phyloP scores from a whole-genome alignment of 495 filamentous ascomycete genomes.

The Hypoxylon perforatum region DNA sequence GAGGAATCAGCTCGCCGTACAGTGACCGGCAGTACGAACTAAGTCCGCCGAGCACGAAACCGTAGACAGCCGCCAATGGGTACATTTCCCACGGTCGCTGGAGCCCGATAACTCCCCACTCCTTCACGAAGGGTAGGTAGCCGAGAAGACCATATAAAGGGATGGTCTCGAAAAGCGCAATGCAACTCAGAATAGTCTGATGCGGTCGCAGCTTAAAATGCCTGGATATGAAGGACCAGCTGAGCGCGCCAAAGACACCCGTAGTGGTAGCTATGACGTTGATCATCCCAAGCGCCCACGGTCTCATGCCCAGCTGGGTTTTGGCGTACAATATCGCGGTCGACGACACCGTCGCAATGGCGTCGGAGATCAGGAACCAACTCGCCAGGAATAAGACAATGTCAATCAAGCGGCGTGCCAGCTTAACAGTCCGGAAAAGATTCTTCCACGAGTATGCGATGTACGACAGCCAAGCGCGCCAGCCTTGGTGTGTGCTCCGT shows the following conservation, averaged over 20 bases:
- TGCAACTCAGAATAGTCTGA: conserved; percentile 91
- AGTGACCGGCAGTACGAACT: conserved; percentile 92
- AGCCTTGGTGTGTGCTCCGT: conserved; percentile 38
- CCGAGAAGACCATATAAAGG: conserved; percentile 91
- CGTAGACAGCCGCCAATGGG: conserved; percentile 88
- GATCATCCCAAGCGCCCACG: conserved; percentile 89
- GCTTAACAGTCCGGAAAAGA: conserved; percentile 79
- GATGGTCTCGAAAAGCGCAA: conserved; percentile 89
- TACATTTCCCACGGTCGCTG: conserved; percentile 98
- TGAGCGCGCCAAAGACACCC: conserved; percentile 88
- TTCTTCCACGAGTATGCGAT: conserved; percentile 86
- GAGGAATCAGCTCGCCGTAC: conserved; percentile 91
- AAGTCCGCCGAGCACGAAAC: conserved; percentile 92
- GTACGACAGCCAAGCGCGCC: conserved; percentile 65
- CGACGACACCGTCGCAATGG: conserved; percentile 93
- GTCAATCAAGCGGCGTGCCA: conserved; percentile 84
- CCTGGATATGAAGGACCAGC: conserved; percentile 82
- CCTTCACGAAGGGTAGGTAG: conserved; percentile 83
- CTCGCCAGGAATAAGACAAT: conserved; percentile 87
- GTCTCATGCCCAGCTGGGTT: conserved; percentile 88
- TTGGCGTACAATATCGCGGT: conserved; percentile 97
- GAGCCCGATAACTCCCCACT: conserved; percentile 80
- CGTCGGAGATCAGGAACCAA: conserved; percentile 95
- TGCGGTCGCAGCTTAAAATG: conserved; percentile 73
- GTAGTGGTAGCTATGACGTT: conserved; percentile 87